Percentiles rank a stretch among this genome's conserved stretches.
Evolutionary conservation across 1,139 yeast species (phyloP).

Genomic region (Protomyces pachydermus): DNA sequence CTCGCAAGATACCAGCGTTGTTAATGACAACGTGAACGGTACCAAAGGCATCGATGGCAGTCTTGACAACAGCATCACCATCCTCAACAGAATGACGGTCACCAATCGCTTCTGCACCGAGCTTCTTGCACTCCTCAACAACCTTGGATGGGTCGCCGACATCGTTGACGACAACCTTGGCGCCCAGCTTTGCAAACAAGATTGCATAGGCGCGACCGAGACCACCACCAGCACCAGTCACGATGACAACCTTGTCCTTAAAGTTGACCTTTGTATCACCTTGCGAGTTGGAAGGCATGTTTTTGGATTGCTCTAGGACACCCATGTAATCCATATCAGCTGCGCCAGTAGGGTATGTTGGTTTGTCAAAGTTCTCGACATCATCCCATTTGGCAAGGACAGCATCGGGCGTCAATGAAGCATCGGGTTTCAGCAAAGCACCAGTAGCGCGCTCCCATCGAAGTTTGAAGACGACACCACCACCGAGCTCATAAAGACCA

Average conservation of each 20-base stretch:
- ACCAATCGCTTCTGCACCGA: conserved; percentile 79
- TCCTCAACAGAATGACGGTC: conserved; percentile 73
- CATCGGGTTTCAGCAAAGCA: conserved; percentile 72
- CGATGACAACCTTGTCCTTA: conserved; percentile 78
- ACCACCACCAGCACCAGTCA: conserved; percentile 96
- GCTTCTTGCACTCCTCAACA: conserved; percentile 68
- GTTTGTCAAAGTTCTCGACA: conserved; percentile 58
- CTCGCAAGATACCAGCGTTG: conserved; percentile 93
- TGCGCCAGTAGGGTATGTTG: conserved; percentile 57
- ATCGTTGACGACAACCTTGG: conserved; percentile 92
- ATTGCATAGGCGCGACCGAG: conserved; percentile 87
- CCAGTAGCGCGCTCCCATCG: conserved; percentile 96
- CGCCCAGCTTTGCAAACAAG: conserved; percentile 83
- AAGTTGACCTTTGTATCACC: conserved; percentile 56
- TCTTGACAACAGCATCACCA: conserved; percentile 69
- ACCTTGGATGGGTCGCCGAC: conserved; percentile 64
- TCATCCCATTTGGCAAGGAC: conserved; percentile 65
- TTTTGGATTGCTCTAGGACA: conserved; percentile 38
- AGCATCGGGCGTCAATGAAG: conserved; percentile 75
- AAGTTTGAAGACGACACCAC: conserved; percentile 85
- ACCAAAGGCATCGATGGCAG: conserved; percentile 74
- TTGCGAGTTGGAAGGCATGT: conserved; percentile 49
- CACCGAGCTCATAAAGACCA: conserved; percentile 85
- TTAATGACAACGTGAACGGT: conserved; percentile 79
- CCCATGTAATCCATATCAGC: conserved; percentile 42